Evolutionary conservation across 2,329 filamentous ascomycete species (phyloP), one percentile per base, ranked within the genome.

Genomic region (Aspergillus hortae): DNA sequence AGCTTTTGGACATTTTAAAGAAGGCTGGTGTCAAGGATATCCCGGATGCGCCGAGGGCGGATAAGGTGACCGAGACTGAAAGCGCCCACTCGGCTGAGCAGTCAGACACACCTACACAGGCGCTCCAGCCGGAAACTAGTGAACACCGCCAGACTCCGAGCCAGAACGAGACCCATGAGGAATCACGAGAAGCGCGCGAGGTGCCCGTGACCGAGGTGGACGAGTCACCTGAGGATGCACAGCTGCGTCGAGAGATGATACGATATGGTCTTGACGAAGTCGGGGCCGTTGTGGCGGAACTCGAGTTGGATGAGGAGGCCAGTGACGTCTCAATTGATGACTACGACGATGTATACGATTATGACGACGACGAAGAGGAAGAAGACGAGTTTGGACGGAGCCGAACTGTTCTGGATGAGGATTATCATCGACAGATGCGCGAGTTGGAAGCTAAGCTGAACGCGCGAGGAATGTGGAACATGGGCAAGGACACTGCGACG

Each of bases 191-290:
- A 33, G 52, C 60, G 27, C 57, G 59, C 27, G 52, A 61, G 38
- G 63, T 68, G 43, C 54, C 84, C 1, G 74, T 90, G 11, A 80
- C 88, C 12, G 88, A 90, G 1, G 80, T 86, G 1, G 81, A 88
- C 47, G 94, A 99, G 62, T 83, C 87, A 0, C 77, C 82, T 11
- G 91, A 95, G 58, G 92, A 96, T 56, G 88, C 90, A 4, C 81
- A 81, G 30, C 71, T 96, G 21, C 86, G 94, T 5, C 83, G 86
- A 52, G 86, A 96, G 64, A 97, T 99, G 92, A 79, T 97, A 6
- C 81, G 89, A 56, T 99, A 97, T 66, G 87, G 89, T 55, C 76
- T 96, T 71, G 86, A 87, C 42, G 92, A 97, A 69, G 86, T 99
- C 52, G 90, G 91, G 4, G 85, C 90, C 35, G 89, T 99, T 2